Evolutionary conservation across 495 filamentous ascomycete species (phyloP).

Genomic region (Coniosporium apollinis): DNA sequence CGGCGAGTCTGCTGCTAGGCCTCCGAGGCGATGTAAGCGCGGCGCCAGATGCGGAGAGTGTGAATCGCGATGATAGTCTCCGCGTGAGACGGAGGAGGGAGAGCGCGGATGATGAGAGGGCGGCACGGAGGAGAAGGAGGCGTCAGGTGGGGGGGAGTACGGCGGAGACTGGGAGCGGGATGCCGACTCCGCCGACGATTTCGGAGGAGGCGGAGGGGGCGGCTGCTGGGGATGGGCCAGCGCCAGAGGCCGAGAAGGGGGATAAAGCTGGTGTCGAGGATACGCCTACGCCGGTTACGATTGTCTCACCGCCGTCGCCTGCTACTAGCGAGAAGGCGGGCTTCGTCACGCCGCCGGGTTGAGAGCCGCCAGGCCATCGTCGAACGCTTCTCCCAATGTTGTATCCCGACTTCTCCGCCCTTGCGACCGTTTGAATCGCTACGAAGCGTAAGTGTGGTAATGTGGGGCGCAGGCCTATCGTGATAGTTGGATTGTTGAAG

Average conservation of each 20-base stretch:
- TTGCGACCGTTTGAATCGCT: too few relatives aligned
- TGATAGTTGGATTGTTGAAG: too few relatives aligned
- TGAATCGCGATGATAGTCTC: constrained; percentile 15
- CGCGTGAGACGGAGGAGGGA: constrained; percentile 19
- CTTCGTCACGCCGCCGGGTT: neutral
- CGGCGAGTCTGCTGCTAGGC: constrained; percentile 65
- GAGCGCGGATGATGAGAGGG: constrained; percentile 19
- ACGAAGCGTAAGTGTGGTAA: too few relatives aligned
- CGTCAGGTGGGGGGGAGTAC: constrained; percentile 5
- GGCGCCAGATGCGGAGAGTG: constrained; percentile 18
- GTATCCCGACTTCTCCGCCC: too few relatives aligned
- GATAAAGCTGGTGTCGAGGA: neutral
- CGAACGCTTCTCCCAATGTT: too few relatives aligned
- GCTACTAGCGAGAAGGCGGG: neutral
- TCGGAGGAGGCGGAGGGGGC: constrained; percentile 11
- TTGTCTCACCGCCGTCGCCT: constrained; percentile 14
- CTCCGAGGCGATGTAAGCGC: constrained; percentile 45
- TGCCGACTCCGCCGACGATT: constrained; percentile 7
- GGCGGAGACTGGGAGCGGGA: neutral
- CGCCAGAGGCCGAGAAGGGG: neutral
- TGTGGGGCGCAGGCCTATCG: too few relatives aligned
- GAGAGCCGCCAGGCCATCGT: too few relatives aligned
- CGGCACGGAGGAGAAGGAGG: constrained; percentile 14
- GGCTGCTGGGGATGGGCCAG: too few relatives aligned
- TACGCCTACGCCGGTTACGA: constrained; percentile 13